phyloP scores from a whole-genome alignment of 257 asterid species.

The Solanum arcanum region DNA sequence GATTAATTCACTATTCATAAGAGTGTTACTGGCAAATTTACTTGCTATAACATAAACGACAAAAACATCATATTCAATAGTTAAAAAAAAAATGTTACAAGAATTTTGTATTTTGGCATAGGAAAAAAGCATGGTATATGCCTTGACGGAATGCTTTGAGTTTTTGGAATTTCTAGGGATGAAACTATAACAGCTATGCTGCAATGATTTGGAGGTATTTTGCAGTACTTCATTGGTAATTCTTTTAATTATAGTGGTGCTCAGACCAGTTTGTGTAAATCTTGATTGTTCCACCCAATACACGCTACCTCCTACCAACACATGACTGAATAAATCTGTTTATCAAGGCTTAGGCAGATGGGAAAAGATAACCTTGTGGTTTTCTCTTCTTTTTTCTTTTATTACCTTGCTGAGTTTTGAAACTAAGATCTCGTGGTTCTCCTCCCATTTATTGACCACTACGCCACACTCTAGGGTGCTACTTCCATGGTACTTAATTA shows the following conservation, averaged over 20 bases:
- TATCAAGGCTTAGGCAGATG: neutral
- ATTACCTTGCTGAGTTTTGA: neutral
- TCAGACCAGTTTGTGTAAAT: neutral
- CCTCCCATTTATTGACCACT: neutral
- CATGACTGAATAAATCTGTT: neutral
- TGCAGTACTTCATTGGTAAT: neutral
- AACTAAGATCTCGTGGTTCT: neutral
- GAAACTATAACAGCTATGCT: neutral
- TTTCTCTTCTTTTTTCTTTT: neutral
- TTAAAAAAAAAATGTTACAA: neutral
- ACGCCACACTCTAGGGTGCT: neutral
- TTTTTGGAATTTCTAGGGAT: neutral
- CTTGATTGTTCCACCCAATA: neutral
- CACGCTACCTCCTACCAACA: neutral
- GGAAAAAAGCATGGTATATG: neutral
- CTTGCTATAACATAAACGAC: neutral
- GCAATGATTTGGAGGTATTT: neutral
- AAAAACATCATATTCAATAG: neutral
- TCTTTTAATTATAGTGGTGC: neutral
- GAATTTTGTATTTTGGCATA: neutral
- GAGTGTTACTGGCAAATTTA: neutral
- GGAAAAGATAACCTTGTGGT: neutral
- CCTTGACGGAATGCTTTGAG: neutral
- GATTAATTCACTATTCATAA: neutral
- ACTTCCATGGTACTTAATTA: neutral